Conservation (phyloP, 2,329 filamentous ascomycete genomes). For the Apiospora rasikravindrae region DNA sequence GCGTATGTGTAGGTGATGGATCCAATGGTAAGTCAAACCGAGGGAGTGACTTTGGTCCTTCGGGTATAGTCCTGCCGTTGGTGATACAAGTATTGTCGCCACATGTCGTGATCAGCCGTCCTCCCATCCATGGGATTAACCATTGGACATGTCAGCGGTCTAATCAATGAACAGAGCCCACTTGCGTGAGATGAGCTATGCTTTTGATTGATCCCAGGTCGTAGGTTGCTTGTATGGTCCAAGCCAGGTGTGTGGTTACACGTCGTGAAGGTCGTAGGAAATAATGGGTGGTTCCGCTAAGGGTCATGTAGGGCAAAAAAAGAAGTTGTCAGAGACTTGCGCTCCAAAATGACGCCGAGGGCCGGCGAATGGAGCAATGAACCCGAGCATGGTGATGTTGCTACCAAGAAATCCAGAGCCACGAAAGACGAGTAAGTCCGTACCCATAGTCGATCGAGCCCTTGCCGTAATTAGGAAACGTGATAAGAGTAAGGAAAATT, state of each 20-base stretch:
- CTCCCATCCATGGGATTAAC: not conserved
- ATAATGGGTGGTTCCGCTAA: slow-evolving; percentile 1
- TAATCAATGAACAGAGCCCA: not conserved
- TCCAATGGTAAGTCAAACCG: not conserved
- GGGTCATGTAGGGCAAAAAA: slow-evolving; percentile 10
- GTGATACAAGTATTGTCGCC: not conserved
- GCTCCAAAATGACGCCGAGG: not conserved
- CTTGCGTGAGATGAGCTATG: not conserved
- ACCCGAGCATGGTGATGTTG: not conserved
- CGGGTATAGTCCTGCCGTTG: slow-evolving; percentile 1
- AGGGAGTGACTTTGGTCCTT: not conserved
- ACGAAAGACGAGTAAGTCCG: not conserved
- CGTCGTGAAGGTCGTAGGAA: slow-evolving; percentile 13
- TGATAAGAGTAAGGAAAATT: slow-evolving; percentile 7
- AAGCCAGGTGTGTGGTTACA: slow-evolving; percentile 10
- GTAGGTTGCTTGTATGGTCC: not conserved
- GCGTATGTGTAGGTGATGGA: slow-evolving; percentile 11
- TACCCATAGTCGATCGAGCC: not conserved
- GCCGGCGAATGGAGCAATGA: not conserved
- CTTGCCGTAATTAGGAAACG: slow-evolving; percentile 6
- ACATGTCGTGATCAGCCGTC: not conserved
- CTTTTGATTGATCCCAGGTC: not conserved
- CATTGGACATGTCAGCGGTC: not conserved
- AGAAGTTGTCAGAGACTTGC: not conserved
- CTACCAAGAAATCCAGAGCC: not conserved